phyloP scores from a whole-genome alignment of 495 filamentous ascomycete genomes.

The Penicillium samsonianum region DNA sequence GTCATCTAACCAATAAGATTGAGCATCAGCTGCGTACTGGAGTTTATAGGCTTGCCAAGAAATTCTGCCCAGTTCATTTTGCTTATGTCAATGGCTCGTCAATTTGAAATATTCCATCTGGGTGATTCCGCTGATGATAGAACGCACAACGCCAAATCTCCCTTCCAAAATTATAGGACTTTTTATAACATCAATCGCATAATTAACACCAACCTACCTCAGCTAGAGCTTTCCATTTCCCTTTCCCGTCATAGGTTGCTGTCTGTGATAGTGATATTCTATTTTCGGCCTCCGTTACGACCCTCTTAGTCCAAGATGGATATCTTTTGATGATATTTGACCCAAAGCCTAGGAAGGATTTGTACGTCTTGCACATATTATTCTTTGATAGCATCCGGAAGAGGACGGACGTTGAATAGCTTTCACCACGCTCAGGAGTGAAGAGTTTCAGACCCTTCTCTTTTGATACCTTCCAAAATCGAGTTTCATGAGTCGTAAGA shows the following conservation, averaged over 20 bases:
- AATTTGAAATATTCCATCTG: no score
- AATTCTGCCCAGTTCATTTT: no score
- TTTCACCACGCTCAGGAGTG: constrained; percentile 42
- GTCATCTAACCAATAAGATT: no score
- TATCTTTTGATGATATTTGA: background rate
- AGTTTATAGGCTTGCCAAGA: no score
- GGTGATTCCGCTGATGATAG: no score
- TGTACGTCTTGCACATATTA: constrained; percentile 54
- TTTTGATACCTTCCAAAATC: constrained; percentile 44
- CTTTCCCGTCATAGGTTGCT: background rate
- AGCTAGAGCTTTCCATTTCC: background rate
- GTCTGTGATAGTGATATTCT: background rate
- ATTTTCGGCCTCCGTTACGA: background rate
- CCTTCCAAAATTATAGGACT: no score
- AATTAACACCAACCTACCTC: background rate
- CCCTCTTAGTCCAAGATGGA: background rate
- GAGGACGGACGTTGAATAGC: constrained; percentile 49
- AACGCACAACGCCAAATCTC: no score
- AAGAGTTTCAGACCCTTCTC: constrained; percentile 42
- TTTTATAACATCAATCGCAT: no score
- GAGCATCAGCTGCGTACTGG: no score
- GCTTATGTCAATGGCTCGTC: no score
- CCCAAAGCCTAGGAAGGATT: constrained; percentile 34
- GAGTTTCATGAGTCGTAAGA: constrained; percentile 17
- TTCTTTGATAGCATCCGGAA: constrained; percentile 39